phyloP scores from a whole-genome alignment of 352 stramenopile genomes.

The Pythium dissimile region DNA sequence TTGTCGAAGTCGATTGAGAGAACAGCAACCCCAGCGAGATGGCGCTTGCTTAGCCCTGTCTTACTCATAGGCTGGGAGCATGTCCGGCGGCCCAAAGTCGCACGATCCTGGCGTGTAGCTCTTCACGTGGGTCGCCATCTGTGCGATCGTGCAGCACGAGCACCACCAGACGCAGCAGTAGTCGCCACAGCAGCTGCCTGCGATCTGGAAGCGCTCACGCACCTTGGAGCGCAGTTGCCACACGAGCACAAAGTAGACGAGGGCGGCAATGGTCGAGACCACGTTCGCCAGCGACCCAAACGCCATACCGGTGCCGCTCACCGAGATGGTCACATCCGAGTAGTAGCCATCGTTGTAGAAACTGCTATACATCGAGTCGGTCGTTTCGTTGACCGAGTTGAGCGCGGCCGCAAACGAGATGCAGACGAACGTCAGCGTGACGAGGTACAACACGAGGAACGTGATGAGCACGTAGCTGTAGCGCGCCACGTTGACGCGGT shows the following conservation, averaged over 20 bases:
- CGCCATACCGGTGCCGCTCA: neutral
- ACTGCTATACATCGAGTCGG: neutral
- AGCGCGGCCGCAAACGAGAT: neutral
- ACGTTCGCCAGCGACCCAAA: neutral
- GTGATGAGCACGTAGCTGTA: constrained; percentile 22
- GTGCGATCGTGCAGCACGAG: constrained; percentile 39
- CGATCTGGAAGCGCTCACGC: constrained; percentile 39
- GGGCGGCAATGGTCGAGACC: neutral
- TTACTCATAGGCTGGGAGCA: constrained; percentile 31
- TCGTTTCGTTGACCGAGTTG: neutral
- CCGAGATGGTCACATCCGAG: neutral
- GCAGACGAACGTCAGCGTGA: neutral
- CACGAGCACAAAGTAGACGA: constrained; percentile 9
- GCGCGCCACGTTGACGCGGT: constrained; percentile 10
- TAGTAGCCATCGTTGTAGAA: neutral
- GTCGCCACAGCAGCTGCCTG: constrained; percentile 29
- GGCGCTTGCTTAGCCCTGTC: no score
- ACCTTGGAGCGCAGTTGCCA: constrained; percentile 37
- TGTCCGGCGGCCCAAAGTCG: constrained; percentile 28
- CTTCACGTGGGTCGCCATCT: constrained; percentile 57
- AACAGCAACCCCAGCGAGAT: no score
- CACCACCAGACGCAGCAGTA: constrained; percentile 36
- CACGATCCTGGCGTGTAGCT: constrained; percentile 46
- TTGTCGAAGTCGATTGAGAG: no score
- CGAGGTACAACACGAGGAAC: constrained; percentile 8